Percentiles rank a stretch among this genome's conserved stretches.
Conservation (phyloP, 495 filamentous ascomycete genomes). For the Cairneyella variabilis region DNA sequence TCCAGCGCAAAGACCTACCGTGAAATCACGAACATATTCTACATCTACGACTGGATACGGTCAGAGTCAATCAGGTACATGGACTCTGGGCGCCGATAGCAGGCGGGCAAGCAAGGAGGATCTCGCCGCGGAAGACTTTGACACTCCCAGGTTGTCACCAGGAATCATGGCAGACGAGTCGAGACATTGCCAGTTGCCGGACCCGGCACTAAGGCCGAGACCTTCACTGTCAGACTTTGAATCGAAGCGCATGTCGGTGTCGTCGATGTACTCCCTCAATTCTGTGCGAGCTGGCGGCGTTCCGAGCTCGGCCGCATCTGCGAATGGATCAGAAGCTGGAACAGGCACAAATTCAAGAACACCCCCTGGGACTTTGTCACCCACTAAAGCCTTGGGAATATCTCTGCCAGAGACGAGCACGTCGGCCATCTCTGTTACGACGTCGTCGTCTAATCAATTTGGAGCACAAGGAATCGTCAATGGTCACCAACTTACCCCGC, state of each 20-base stretch:
- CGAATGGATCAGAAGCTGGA: constrained; percentile 26
- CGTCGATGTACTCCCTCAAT: constrained; percentile 61
- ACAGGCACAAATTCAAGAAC: constrained; percentile 12
- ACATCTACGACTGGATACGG: no score
- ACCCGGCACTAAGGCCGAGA: constrained; percentile 40
- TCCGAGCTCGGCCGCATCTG: constrained; percentile 35
- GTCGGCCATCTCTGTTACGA: constrained; percentile 52
- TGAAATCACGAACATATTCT: constrained; percentile 19
- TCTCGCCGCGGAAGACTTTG: constrained; percentile 35
- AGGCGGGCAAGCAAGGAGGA: constrained; percentile 18
- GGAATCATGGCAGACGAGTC: constrained; percentile 27
- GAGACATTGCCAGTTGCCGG: constrained; percentile 33
- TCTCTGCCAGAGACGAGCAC: constrained; percentile 46
- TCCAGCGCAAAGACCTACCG: constrained; percentile 31
- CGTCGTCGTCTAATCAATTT: constrained; percentile 38
- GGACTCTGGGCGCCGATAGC: constrained; percentile 1
- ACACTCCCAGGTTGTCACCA: constrained; percentile 38
- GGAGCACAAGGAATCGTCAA: constrained; percentile 25
- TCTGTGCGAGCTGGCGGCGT: constrained; percentile 41
- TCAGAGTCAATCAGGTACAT: constrained; percentile 1
- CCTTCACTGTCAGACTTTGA: constrained; percentile 41
- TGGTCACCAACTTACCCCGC: constrained; percentile 39
- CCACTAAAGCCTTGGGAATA: constrained; percentile 13
- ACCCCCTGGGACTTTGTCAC: constrained; percentile 16
- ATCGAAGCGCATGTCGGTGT: constrained; percentile 60